A percentile compares a stretch with the other conserved stretches of the same genome.
Evolutionary conservation across 2,329 filamentous ascomycete genomes (phyloP).

Genomic region (Scytalidium lignicola): DNA sequence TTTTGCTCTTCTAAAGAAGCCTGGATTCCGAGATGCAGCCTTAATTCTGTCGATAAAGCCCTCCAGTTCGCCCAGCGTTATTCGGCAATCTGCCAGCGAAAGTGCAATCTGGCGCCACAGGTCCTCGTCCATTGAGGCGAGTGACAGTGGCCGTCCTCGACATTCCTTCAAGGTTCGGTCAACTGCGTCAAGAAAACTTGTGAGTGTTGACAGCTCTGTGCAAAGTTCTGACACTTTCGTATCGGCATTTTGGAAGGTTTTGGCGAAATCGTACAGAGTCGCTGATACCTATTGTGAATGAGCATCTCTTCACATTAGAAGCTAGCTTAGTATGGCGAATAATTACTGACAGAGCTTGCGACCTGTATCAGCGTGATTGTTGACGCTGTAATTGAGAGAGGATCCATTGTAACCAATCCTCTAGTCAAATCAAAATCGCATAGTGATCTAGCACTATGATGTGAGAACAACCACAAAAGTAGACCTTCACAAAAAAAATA

Average conservation of each 20-base stretch:
- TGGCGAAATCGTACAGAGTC: slow-evolving; percentile 4
- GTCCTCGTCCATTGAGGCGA: slow-evolving; percentile 15
- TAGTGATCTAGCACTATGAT: too few species aligned
- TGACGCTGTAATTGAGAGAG: slow-evolving; percentile 8
- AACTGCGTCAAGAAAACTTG: slow-evolving; percentile 14
- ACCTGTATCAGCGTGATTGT: slow-evolving; percentile 6
- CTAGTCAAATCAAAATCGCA: too few species aligned
- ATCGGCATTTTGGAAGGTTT: slow-evolving; percentile 9
- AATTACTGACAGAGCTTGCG: not conserved
- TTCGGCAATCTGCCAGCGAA: slow-evolving; percentile 13
- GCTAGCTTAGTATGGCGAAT: not conserved
- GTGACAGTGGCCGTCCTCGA: slow-evolving; percentile 10
- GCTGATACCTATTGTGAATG: slow-evolving; percentile 1
- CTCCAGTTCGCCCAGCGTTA: slow-evolving; percentile 8
- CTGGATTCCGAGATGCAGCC: not conserved
- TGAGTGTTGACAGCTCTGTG: slow-evolving; percentile 9
- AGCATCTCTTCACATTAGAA: not conserved
- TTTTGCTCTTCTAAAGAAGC: slow-evolving; percentile 5
- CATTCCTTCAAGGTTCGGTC: slow-evolving; percentile 16
- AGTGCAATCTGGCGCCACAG: slow-evolving; percentile 21
- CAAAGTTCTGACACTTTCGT: slow-evolving; percentile 5
- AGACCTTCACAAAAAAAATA: too few species aligned
- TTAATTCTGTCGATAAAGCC: slow-evolving; percentile 15
- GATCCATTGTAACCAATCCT: slow-evolving; percentile 5
- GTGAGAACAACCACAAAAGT: too few species aligned